A percentile compares a stretch with the other conserved stretches of the same genome.
These are phyloP conservation scores for Stenogyne calaminthoides DNA, from an alignment of 305 asterid genomes.

Conservation along the genomic window DNA sequence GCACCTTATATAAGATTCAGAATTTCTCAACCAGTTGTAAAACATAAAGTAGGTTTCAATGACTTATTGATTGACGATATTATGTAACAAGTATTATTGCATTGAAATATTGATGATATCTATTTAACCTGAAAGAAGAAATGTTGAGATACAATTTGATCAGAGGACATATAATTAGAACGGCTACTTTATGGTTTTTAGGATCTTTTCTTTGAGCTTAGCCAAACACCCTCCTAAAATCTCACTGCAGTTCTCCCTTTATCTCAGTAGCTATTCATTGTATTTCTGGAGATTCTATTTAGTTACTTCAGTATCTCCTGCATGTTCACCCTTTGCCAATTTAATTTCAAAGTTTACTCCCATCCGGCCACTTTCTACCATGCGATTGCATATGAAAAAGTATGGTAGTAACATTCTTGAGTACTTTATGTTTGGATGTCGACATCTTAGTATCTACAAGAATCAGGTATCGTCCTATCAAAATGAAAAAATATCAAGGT, in stretches of 20 bases:
- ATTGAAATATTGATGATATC: not conserved
- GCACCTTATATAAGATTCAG: constrained; percentile 3
- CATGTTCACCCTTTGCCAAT: not conserved
- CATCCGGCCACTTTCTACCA: constrained; percentile 12
- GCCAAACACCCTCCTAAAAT: not conserved
- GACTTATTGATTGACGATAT: not conserved
- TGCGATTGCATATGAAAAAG: not conserved
- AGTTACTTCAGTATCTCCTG: not conserved
- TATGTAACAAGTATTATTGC: not conserved
- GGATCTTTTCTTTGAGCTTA: not conserved
- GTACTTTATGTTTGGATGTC: not conserved
- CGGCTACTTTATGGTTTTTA: not conserved
- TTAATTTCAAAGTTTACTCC: not conserved
- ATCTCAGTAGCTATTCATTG: not conserved
- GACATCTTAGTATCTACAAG: not conserved
- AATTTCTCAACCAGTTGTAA: not conserved
- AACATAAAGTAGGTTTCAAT: not conserved
- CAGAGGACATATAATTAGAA: not conserved
- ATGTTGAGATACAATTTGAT: not conserved
- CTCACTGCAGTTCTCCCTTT: not conserved
- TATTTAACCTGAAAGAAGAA: not conserved
- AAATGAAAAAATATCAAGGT: not conserved
- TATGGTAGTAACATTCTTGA: not conserved
- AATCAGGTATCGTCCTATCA: not conserved
- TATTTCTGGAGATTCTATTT: not conserved